phyloP scores from a whole-genome alignment of 2,329 filamentous ascomycete genomes.

The Talaromyces sp. region DNA sequence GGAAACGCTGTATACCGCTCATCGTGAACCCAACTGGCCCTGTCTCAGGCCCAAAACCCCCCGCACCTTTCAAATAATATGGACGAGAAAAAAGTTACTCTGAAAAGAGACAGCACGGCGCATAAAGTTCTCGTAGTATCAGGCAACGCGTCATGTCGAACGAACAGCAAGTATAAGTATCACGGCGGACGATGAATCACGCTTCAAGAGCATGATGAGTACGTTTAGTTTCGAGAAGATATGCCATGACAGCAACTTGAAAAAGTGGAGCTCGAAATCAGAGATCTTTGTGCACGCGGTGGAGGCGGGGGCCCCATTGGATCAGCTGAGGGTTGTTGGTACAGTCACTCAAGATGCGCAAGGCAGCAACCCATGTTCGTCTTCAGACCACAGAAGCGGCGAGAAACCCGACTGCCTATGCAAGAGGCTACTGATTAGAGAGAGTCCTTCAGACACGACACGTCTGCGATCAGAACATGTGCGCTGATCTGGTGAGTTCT shows the following conservation, averaged over 20 bases:
- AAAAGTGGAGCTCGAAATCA: not conserved
- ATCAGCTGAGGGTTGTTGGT: not conserved
- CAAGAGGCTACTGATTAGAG: not conserved
- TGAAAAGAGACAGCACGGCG: not conserved
- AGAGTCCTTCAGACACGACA: not conserved
- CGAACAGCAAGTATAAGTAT: not conserved
- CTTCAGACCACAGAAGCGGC: not conserved
- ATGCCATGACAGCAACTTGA: not conserved
- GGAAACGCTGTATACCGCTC: constrained; percentile 39
- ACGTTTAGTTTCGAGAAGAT: not conserved
- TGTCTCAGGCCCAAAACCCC: not conserved
- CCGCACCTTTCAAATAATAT: not conserved
- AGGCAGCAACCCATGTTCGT: not conserved
- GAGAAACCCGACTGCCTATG: not conserved
- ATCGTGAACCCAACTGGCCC: constrained; percentile 20
- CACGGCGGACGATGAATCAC: not conserved
- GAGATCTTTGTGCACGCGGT: not conserved
- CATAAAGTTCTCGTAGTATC: not conserved
- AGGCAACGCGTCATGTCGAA: not conserved
- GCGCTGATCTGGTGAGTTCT: not conserved
- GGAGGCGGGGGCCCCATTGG: not conserved
- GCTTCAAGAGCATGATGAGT: not conserved
- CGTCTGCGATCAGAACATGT: not conserved
- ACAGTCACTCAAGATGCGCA: not conserved
- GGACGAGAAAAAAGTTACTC: not conserved